A percentile compares a stretch with the other conserved stretches of the same genome.
phyloP scores from a whole-genome alignment of 108 stramenopile species.

The Cyclostephanos tholiformis region DNA sequence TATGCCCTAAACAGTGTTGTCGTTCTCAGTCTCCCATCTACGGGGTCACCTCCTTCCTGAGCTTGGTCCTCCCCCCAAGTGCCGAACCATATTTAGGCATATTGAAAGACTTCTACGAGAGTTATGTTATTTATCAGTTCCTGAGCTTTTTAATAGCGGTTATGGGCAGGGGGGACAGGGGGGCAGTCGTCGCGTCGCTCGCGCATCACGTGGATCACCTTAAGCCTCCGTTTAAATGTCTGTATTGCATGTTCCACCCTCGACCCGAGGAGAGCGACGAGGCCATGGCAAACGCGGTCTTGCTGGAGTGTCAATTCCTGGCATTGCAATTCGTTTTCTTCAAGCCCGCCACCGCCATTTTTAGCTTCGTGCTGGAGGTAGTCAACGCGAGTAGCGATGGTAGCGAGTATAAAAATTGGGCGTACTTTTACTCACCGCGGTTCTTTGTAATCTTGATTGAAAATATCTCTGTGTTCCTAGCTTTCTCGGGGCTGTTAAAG shows the following conservation, averaged over 20 bases:
- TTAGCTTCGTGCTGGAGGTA: constrained; percentile 52
- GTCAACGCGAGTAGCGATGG: constrained; percentile 4
- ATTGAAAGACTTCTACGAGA: constrained; percentile 67
- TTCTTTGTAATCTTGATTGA: constrained; percentile 71
- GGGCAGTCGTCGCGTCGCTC: constrained; percentile 62
- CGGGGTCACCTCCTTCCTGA: constrained; percentile 70
- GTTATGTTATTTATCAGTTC: constrained; percentile 85
- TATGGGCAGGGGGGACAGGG: constrained; percentile 74
- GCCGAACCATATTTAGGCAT: constrained; percentile 67
- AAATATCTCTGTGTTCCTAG: constrained; percentile 85
- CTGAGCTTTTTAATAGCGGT: constrained; percentile 82
- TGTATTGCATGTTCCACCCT: constrained; percentile 62
- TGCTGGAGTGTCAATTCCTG: constrained; percentile 82
- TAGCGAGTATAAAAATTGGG: constrained; percentile 33
- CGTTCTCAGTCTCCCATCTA: constrained; percentile 67
- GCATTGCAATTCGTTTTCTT: constrained; percentile 88
- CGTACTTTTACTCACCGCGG: constrained; percentile 63
- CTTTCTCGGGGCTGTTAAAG: constrained; percentile 81
- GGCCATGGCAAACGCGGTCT: constrained; percentile 81
- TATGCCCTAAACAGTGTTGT: neutral
- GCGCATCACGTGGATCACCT: constrained; percentile 65
- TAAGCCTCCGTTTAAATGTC: constrained; percentile 54
- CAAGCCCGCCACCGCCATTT: constrained; percentile 68
- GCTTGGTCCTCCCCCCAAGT: constrained; percentile 60
- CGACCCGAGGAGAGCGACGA: constrained; percentile 56